phyloP scores from a whole-genome alignment of 202 grass and related monocot species.

The Musa balbisiana region DNA sequence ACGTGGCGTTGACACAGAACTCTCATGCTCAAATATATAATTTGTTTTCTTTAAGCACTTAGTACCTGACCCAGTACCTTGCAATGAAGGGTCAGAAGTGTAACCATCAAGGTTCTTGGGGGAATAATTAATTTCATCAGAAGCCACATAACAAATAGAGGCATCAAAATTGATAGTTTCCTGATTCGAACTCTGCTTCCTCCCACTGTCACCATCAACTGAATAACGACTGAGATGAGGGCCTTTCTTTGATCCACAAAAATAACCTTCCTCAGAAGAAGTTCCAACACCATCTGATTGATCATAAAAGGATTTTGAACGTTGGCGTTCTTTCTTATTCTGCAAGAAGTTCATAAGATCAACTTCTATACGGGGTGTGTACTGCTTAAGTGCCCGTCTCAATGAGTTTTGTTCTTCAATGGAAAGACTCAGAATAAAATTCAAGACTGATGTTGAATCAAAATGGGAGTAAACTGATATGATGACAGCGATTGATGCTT shows the following conservation, averaged over 20 bases:
- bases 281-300: conserved; percentile 77
- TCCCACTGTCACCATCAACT: conserved; percentile 52
- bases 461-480: conserved; percentile 96
- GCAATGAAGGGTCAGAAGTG: not conserved
- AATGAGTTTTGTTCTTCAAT: conserved; percentile 94
- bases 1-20: conserved; percentile 51
- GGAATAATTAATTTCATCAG: conserved; percentile 42
- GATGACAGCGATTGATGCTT: conserved; percentile 89
- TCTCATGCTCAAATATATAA: conserved; percentile 53
- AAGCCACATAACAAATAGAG: conserved; percentile 34
- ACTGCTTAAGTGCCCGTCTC: conserved; percentile 92
- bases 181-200: conserved; percentile 42
- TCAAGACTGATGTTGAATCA: conserved; percentile 89
- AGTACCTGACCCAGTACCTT: conserved; percentile 41
- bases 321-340: conserved; percentile 92
- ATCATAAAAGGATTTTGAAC: conserved; percentile 74
- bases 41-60: conserved; percentile 75
- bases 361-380: conserved; percentile 95
- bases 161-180: conserved; percentile 29
- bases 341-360: conserved; percentile 99
- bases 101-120: conserved; percentile 30
- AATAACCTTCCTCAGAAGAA: conserved; percentile 82
- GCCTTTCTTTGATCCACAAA: conserved; percentile 54
- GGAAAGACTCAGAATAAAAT: conserved; percentile 93
- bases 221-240: conserved; percentile 80